A percentile compares a stretch with the other conserved stretches of the same genome.
These are phyloP conservation scores for Penicillium simplicissimum DNA, from an alignment of 495 filamentous ascomycete genomes.

Conservation along the genomic window DNA sequence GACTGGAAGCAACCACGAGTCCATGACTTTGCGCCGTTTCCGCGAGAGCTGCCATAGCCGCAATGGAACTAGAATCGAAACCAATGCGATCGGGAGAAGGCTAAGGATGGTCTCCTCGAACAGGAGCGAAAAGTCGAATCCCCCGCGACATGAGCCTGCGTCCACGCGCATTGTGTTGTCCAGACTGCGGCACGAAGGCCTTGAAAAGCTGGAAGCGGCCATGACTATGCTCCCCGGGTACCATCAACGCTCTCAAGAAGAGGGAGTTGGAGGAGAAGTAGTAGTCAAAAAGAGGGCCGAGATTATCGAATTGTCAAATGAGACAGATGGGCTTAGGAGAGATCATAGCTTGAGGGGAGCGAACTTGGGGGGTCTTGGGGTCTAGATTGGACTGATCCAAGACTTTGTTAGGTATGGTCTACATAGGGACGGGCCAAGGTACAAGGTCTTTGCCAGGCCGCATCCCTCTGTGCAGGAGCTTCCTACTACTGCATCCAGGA, in stretches of 20 bases:
- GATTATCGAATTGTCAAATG: slow-evolving; percentile 16
- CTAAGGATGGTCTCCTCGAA: slow-evolving; percentile 60
- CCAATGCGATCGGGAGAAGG: slow-evolving; percentile 48
- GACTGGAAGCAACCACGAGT: slow-evolving; percentile 34
- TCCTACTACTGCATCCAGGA: slow-evolving; percentile 27
- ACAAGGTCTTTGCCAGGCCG: slow-evolving; percentile 1
- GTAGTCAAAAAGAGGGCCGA: slow-evolving; percentile 13
- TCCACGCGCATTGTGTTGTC: slow-evolving; percentile 48
- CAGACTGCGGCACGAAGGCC: slow-evolving; percentile 33
- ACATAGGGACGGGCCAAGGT: neutral
- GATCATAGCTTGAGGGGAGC: slow-evolving; percentile 7
- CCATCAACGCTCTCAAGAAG: slow-evolving; percentile 21
- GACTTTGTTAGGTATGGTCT: neutral
- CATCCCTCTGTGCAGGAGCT: slow-evolving; percentile 32
- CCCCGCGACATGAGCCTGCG: slow-evolving; percentile 45
- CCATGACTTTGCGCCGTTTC: slow-evolving; percentile 47
- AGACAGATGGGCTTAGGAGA: slow-evolving; percentile 8
- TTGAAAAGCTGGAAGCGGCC: slow-evolving; percentile 25
- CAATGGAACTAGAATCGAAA: slow-evolving; percentile 49
- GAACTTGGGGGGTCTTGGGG: slow-evolving; percentile 12
- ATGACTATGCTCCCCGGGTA: slow-evolving; percentile 31
- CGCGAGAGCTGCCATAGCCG: slow-evolving; percentile 48
- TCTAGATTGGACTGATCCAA: slow-evolving; percentile 29
- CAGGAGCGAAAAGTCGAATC: slow-evolving; percentile 62
- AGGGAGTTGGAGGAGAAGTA: slow-evolving; percentile 15